These are phyloP conservation scores for Hortaea sp. DNA, from an alignment of 2,329 filamentous ascomycete genomes.

Conservation along the genomic window DNA sequence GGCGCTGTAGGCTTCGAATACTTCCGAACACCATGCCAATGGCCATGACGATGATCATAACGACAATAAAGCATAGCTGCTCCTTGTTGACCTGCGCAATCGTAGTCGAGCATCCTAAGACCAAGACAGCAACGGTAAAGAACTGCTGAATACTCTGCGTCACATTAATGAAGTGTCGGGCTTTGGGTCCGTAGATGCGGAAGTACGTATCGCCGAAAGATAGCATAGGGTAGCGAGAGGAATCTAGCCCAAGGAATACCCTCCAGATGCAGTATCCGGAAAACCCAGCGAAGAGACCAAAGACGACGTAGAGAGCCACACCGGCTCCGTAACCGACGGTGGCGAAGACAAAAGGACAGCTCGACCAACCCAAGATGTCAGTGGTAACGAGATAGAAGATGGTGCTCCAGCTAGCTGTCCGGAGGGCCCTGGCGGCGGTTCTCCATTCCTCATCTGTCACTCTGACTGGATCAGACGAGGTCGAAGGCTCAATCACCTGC, in stretches of 20 bases:
- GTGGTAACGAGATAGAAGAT: slow-evolving; percentile 36
- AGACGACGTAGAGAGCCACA: slow-evolving; percentile 28
- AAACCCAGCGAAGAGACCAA: slow-evolving; percentile 22
- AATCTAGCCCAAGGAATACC: slow-evolving; percentile 32
- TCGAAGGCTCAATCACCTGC: neutral
- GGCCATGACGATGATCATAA: slow-evolving; percentile 37
- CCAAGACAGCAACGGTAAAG: slow-evolving; percentile 43
- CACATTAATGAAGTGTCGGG: slow-evolving; percentile 28
- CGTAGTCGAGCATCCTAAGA: slow-evolving; percentile 38
- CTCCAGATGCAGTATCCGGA: slow-evolving; percentile 17
- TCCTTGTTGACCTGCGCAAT: slow-evolving; percentile 40
- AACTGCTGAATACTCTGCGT: slow-evolving; percentile 32
- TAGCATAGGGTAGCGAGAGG: slow-evolving; percentile 29
- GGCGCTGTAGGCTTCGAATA: slow-evolving; percentile 44
- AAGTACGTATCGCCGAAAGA: slow-evolving; percentile 34
- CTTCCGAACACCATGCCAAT: slow-evolving; percentile 45
- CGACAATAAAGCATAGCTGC: slow-evolving; percentile 39
- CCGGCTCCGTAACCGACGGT: slow-evolving; percentile 25
- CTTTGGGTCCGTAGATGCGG: slow-evolving; percentile 27
- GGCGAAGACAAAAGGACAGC: slow-evolving; percentile 23
- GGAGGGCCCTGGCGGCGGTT: slow-evolving; percentile 22
- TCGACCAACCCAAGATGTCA: slow-evolving; percentile 8
- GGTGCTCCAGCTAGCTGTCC: slow-evolving; percentile 17
- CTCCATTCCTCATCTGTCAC: slow-evolving; percentile 22
- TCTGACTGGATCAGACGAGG: neutral